Evolutionary conservation across 768 basidiomycete genomes (phyloP).

Genomic region (Panus rudis): DNA sequence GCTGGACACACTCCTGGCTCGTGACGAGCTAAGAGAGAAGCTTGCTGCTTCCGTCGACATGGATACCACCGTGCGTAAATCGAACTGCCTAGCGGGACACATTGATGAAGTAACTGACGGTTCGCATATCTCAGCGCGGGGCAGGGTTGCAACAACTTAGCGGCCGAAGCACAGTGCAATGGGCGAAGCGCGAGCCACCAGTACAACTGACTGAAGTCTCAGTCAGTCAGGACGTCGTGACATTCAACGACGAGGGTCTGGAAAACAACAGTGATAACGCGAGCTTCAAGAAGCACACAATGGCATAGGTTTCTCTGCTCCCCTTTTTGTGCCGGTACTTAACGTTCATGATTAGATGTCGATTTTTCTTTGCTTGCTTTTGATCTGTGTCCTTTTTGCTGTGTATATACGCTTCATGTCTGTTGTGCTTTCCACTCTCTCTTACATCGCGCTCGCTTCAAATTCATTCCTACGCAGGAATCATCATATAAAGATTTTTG

Average conservation of each 20-base stretch:
- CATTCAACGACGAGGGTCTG: conserved; percentile 4
- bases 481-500: too few species aligned
- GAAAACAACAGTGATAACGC: background rate
- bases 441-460: too few species aligned
- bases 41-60: conserved; percentile 11
- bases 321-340: too few species aligned
- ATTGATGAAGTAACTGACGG: background rate
- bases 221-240: conserved; percentile 10
- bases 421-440: too few species aligned
- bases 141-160: conserved; percentile 7
- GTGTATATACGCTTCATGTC: too few species aligned
- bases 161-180: conserved; percentile 1
- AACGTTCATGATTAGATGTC: too few species aligned
- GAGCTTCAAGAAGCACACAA: background rate
- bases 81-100: background rate
- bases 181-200: conserved; percentile 4
- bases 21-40: conserved; percentile 27
- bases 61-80: conserved; percentile 5
- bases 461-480: too few species aligned
- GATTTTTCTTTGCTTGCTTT: too few species aligned
- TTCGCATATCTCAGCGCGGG: background rate
- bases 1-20: conserved; percentile 37
- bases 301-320: too few species aligned
- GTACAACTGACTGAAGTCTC: conserved; percentile 7
- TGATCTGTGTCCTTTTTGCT: too few species aligned